Base-by-base conservation (phyloP, 1,139 yeast species). In the Candida gigantensis region DNA sequence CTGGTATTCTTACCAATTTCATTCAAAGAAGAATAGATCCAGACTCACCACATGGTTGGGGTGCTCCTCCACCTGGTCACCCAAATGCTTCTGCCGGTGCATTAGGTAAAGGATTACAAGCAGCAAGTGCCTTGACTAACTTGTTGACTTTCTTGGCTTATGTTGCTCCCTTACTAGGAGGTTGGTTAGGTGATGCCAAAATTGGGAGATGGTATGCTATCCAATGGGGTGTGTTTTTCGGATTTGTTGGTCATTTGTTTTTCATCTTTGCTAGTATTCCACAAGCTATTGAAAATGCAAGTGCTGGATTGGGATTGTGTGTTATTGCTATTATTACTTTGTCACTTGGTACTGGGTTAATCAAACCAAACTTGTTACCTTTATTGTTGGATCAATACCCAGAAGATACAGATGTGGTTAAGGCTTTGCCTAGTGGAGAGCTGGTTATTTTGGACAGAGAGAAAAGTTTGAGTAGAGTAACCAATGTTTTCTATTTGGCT, bases 401-500 rank as follows among this genome's bases (percentile, higher is more conserved):
- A n/a, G 72, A 75, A 51, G 65, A 77, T 29, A 69, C 72, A 45
- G 84, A 80, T 40, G 77, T 74, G 40, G 79, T 86, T 36, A 74
- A 72, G 53, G 77, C 74, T 3, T 64, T 74, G 36, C 77, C 79
- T 46, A 55, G 66, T 29, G 95, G 88, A 35, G 83, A 79, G 52
- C 67, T 72, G 30, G 90, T 84, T 23, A 75, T 87, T 47, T 74
- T 83, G 29, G 92, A 84, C 52, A 83, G 86, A 37, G 75, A 78
- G 49, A 69, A 79, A 42, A 80, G 95, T 10, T 65, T 84, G 42
- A 88, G 84, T 64, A 75, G 85, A 58, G 74, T 87, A 63, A 81
- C 88, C 45, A 74, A 84, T 70, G 68, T 82, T 25, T 87, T 87
- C 62, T 87, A 87, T 63, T 73, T 87, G 76, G 74, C 86, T 53